These are phyloP conservation scores for Hanseniaspora vineae DNA, from an alignment of 805 yeast genomes.

Conservation along the genomic window DNA sequence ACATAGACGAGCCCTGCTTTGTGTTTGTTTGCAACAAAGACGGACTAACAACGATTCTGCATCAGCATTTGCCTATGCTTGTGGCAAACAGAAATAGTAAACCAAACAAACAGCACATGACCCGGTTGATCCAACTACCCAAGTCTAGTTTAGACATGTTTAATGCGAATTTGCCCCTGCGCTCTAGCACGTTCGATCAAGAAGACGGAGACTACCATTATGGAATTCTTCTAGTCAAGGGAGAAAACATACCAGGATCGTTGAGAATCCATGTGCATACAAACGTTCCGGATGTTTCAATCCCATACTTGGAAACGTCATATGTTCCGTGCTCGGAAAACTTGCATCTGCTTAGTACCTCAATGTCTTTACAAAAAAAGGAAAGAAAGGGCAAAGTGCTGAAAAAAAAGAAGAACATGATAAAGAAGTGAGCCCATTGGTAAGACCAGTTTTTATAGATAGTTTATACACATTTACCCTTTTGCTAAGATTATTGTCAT, in stretches of 20 bases:
- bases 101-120: neutral
- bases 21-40: conserved; percentile 53
- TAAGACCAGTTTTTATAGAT: no score
- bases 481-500: no score
- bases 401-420: conserved; percentile 1
- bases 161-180: neutral
- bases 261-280: neutral
- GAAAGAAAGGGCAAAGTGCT: neutral
- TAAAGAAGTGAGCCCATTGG: neutral
- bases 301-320: neutral
- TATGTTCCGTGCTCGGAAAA: neutral
- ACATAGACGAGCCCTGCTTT: conserved; percentile 21
- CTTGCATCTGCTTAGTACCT: neutral
- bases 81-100: neutral
- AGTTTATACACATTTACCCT: no score
- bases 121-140: neutral
- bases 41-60: conserved; percentile 34
- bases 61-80: conserved; percentile 46
- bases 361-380: neutral
- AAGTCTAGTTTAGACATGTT: neutral
- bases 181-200: neutral
- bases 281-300: neutral
- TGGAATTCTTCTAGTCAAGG: neutral
- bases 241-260: neutral
- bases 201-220: neutral